Percentiles rank a stretch among this genome's conserved stretches.
Conservation (phyloP, 768 basidiomycete species). For the Suillus ampliporus region DNA sequence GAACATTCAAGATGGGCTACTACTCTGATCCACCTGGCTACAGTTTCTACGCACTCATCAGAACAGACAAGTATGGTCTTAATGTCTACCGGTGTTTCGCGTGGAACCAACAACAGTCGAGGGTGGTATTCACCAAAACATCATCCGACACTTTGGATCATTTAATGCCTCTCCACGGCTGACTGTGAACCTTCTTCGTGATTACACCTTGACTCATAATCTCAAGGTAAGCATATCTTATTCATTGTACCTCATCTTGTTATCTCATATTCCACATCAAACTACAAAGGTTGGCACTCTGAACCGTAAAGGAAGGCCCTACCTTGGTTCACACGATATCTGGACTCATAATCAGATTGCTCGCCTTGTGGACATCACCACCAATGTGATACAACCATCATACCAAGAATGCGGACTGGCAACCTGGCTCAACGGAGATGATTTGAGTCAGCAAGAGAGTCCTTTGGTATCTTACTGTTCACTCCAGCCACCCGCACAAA, state of each 20-base stretch:
- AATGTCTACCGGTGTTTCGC: constrained; percentile 20
- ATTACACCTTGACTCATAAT: constrained; percentile 34
- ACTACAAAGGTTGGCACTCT: constrained; percentile 26
- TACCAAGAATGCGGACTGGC: background rate
- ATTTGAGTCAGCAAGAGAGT: constrained; percentile 12
- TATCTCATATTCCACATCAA: background rate
- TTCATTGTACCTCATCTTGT: background rate
- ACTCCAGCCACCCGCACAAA: background rate
- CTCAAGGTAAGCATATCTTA: constrained; percentile 16
- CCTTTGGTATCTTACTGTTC: constrained; percentile 16
- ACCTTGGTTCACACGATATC: constrained; percentile 28
- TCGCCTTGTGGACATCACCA: background rate
- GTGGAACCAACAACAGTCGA: constrained; percentile 42
- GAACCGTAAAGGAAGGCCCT: constrained; percentile 30
- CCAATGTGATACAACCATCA: background rate
- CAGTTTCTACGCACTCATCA: constrained; percentile 23
- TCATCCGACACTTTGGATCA: constrained; percentile 23
- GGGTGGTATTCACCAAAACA: constrained; percentile 41
- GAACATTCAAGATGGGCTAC: constrained; percentile 29
- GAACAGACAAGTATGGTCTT: constrained; percentile 22
- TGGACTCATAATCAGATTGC: constrained; percentile 28
- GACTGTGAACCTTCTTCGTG: constrained; percentile 26
- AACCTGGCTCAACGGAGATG: constrained; percentile 22
- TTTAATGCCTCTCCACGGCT: constrained; percentile 27
- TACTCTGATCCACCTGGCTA: constrained; percentile 41